Base-by-base conservation (phyloP, 768 basidiomycete species). In the Butyriboletus loyo region DNA sequence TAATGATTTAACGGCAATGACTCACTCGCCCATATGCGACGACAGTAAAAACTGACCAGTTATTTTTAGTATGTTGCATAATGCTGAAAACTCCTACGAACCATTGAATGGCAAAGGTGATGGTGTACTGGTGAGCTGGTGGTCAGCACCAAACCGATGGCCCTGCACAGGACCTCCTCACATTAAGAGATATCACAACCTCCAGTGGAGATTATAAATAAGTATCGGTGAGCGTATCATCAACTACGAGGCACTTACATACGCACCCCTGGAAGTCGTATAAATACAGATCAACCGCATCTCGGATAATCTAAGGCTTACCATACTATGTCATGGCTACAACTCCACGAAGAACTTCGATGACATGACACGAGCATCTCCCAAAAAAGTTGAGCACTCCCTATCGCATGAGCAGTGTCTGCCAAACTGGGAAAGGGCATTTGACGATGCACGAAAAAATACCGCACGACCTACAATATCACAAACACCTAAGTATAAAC, bases 1-100 rank as follows among this genome's bases (percentile, higher is more conserved):
- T 6, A 11, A 14, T 1, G 35, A 27, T 22, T 17, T 15, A 14
- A 34, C 3, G 5, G 17, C 4, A 35, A 28, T 4, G 22, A 48
- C 58, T 45, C 24, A 60, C 59, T 56, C 8, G 42, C 52, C 59
- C 59, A 60, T 46, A 53, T 37, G 4, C 58, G 59, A 45, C 11
- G 28, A 17, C 54, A 60, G 30, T 60, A 60, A 36, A 60, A 60
- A 24, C 59, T 60, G 31, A 22, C 5, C 10, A 38, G 22, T 11
- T 5, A 1, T 6, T n/a, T 21, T 58, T 6, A 58, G n/a, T n/a
- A n/a, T 7, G 6, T 21, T 21, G 19, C 14, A 27, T 9, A 4
- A 28, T 11, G 1, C 13, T 1, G 15, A 15, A 10, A 14, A 1
- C 3, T 21, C 19, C 14, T 25, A 56, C 59, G 10, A 13, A 60